Conservation (phyloP, 169 alveolate genomes). For the Plasmodium inui region DNA sequence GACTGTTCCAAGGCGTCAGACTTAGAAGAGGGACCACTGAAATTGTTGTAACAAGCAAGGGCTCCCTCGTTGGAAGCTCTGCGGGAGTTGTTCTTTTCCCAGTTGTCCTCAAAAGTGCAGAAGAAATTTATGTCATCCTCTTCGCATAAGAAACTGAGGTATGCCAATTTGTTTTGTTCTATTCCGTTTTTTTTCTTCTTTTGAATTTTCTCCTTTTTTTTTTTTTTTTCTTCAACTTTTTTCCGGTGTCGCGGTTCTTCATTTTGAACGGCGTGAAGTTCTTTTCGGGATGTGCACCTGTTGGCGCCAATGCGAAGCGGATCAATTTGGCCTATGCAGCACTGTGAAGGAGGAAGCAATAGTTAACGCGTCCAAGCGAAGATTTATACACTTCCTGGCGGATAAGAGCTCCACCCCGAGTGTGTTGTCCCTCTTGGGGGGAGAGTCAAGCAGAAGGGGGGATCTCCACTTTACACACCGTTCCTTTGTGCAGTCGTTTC, state of each 20-base stretch:
- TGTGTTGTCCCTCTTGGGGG: background rate
- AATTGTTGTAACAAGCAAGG: background rate
- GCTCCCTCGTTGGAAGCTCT: background rate
- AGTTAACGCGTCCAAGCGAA: background rate
- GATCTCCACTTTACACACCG: background rate
- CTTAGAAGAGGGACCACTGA: background rate
- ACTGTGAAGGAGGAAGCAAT: background rate
- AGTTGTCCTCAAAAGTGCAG: conserved; percentile 9
- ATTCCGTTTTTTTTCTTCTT: background rate
- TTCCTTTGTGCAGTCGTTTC: background rate
- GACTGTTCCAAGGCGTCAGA: background rate
- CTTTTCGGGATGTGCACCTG: background rate
- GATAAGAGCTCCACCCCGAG: background rate
- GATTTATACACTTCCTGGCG: background rate
- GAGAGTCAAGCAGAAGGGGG: background rate
- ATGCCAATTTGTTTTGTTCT: background rate
- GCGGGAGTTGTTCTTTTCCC: background rate
- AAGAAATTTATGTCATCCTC: conserved; percentile 72
- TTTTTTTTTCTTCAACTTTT: background rate
- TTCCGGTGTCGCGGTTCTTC: background rate
- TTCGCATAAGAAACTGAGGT: conserved; percentile 51
- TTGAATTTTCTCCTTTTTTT: background rate
- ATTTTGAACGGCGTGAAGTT: background rate
- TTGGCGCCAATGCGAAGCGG: background rate
- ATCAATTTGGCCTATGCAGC: background rate